Percentiles rank a stretch among this genome's conserved stretches.
These are phyloP conservation scores for Dittrichia graveolens DNA, from an alignment of 129 eudicot species.

Conservation along the genomic window DNA sequence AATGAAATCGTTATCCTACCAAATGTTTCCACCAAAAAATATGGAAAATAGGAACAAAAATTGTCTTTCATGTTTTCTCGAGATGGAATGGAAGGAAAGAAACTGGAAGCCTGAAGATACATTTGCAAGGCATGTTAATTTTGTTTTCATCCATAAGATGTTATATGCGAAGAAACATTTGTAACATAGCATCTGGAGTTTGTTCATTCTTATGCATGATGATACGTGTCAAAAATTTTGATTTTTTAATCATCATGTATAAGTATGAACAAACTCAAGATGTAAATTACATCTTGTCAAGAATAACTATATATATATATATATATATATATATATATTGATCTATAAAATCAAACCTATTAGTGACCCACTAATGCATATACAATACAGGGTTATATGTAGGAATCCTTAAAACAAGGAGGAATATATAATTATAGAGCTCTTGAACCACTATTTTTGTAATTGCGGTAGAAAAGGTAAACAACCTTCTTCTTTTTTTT, in stretches of 20 bases:
- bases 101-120: too few relatives aligned
- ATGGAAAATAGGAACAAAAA: too few relatives aligned
- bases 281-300: not conserved
- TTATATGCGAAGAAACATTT: too few relatives aligned
- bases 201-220: slow-evolving; percentile 5
- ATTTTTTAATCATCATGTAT: not conserved
- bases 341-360: not conserved
- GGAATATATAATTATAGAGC: not conserved
- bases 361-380: not conserved
- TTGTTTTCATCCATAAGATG: too few relatives aligned
- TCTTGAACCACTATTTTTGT: slow-evolving; percentile 1
- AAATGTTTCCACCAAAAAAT: too few relatives aligned
- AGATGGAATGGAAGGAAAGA: too few relatives aligned
- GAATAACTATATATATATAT: not conserved
- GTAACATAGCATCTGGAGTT: slow-evolving; percentile 4
- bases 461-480: slow-evolving; percentile 1
- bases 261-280: slow-evolving; percentile 10
- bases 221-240: not conserved
- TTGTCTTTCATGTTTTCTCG: too few relatives aligned
- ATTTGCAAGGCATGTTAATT: too few relatives aligned
- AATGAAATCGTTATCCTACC: too few relatives aligned
- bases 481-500: too few relatives aligned
- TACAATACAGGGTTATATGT: not conserved
- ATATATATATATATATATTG: too few relatives aligned
- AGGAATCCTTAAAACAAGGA: not conserved